Percentiles rank a stretch among this genome's conserved stretches.
Evolutionary conservation across 768 basidiomycete genomes (phyloP).

Genomic region (Lactarius sanguifluus): DNA sequence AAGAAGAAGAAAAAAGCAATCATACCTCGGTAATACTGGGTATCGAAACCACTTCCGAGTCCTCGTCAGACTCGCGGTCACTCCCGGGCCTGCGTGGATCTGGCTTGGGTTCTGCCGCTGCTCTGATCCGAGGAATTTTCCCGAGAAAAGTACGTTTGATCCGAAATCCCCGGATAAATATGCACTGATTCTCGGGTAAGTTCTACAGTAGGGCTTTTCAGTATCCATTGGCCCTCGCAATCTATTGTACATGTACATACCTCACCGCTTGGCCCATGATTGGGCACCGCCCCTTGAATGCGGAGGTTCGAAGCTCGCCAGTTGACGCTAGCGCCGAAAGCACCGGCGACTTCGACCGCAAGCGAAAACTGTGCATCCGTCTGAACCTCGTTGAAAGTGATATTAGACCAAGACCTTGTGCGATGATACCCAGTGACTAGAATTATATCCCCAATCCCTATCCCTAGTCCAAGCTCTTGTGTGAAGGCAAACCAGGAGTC

Average conservation of each 20-base stretch:
- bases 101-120: background rate
- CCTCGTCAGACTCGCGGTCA: fast-evolving
- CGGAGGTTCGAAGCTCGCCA: background rate
- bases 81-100: too few species aligned
- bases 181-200: background rate
- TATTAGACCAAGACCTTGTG: background rate
- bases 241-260: too few species aligned
- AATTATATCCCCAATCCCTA: background rate
- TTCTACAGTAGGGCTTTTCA: background rate
- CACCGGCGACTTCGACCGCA: background rate
- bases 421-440: background rate
- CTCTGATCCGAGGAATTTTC: background rate
- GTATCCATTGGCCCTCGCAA: background rate
- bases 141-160: background rate
- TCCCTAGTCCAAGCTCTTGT: background rate
- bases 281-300: background rate
- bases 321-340: background rate
- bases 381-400: background rate
- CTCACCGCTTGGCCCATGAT: background rate
- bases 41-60: background rate
- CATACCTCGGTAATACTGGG: background rate
- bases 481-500: background rate
- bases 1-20: background rate
- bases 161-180: background rate
- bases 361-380: background rate